Base-by-base conservation (phyloP, 192 early-diverging fungal genomes). In the Mortierella hygrophila region DNA sequence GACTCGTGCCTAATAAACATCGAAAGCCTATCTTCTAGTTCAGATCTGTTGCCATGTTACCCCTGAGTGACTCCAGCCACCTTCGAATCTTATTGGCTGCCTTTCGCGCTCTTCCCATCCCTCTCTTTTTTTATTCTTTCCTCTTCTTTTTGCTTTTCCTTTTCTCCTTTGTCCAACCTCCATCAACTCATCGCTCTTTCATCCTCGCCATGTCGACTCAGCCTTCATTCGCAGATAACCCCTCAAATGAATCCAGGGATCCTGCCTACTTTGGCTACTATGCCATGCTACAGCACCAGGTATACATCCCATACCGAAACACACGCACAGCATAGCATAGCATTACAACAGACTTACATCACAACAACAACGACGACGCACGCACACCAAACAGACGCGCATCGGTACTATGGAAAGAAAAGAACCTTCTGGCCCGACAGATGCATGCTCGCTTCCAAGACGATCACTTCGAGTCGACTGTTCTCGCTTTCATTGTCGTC, bases 251-350 rank as follows among this genome's bases (percentile, higher is more conserved):
- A 74, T 85, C 91, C 60, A 91, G 92, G 75, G 94, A 95, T 89
- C 93, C 93, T 13, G 89, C 91, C 32, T 95, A 95, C 74, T 95
- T 95, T 90, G 90, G 90, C n/a, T 97, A 97, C 88, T 97, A 97
- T 90, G 95, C 94, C 81, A 91, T 92, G 88, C 75, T 95, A 47
- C 93, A 93, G 75, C 96, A 97, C 88, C 95, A 95, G 90, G 94
- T 95, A 91, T 55, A 76, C 74, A 32, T 38, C 41, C 70, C 35
- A 26, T 13, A 32, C 4, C 60, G 3, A 32, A n/a, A n/a, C 57
- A 20, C 71, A 49, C 52, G n/a, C 15, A 41, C 55, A 26, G 32
- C 23, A 80, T 38, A 78, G 38, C 47, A 80, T 38, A 72, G 38
- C 47, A 37, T 60, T 40, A 76, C 18, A 52, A 52, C 49, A 0